Evolutionary conservation across 2,329 filamentous ascomycete genomes (phyloP), one percentile per base, ranked within the genome.

Genomic region (Aspergillus piperis): DNA sequence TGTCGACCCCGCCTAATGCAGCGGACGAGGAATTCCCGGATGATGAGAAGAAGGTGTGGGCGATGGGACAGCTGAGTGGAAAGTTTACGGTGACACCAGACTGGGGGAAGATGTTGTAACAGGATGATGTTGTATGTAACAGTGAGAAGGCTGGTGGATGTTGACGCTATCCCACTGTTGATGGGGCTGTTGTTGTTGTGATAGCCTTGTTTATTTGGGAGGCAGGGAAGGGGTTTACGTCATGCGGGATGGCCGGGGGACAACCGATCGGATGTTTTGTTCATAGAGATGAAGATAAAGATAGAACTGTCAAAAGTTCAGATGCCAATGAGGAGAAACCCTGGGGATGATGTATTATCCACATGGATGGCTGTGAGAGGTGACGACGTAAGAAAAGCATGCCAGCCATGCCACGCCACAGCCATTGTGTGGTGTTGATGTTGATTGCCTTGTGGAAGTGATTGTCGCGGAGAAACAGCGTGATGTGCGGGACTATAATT

Each of bases 51-150:
- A 77, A 78, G 58, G 80, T 82, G 39, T 82, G 82, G 73, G 82
- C 82, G 2, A 83, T 88, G 77, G 86, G 86, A 8, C 82, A 86
- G 67, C 78, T 88, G n/a, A 84, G 83, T 71, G 84, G 84, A 57
- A 88, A 87, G 73, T 87, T 88, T 69, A 84, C 88, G 2, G 82
- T 88, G 36, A 83, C 80, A 54, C 86, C 86, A 13, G 81, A 88
- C 69, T 88, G 85, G 83, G 78, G 79, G 50, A 78, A 81, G 66
- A 81, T 87, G 56, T 64, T 78, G 54, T 77, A 61, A 71, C 10
- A 15, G 32, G 11, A 17, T 5, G 39, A 19, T 30, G 27, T 30
- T 30, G 41, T 27, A 21, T 15, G 15, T 36, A 36, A 36, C 32
- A 2, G 30, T 39, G 32, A 48, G 38, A 15, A 42, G 36, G 50